These are phyloP conservation scores for Candida ficus DNA, from an alignment of 805 yeast genomes.

Conservation along the genomic window DNA sequence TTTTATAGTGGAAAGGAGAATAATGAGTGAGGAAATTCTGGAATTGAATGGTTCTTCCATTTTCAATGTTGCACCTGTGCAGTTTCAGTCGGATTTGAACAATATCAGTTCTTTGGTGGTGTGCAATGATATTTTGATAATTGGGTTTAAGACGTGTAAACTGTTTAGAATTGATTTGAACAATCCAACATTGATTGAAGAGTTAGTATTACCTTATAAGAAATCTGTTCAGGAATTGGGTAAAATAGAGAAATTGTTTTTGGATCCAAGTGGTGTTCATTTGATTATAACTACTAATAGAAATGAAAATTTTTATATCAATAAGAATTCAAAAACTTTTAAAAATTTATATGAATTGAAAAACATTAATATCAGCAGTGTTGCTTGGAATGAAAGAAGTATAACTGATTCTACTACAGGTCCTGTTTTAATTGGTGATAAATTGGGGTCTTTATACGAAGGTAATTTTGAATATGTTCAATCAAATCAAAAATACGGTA, in stretches of 20 bases:
- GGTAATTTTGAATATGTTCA: conserved; percentile 32
- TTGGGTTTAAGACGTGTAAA: conserved; percentile 47
- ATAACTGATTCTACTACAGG: conserved; percentile 36
- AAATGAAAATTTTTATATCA: conserved; percentile 44
- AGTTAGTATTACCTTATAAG: conserved; percentile 30
- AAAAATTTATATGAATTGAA: conserved; percentile 42
- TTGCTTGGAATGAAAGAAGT: conserved; percentile 36
- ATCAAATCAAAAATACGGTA: conserved; percentile 37
- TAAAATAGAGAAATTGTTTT: conserved; percentile 33
- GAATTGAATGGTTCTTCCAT: conserved; percentile 7
- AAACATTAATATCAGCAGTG: conserved; percentile 36
- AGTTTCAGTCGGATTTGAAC: conserved; percentile 43
- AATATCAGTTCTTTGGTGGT: conserved; percentile 49
- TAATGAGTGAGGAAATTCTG: conserved; percentile 1
- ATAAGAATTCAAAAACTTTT: conserved; percentile 35
- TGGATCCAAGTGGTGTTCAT: conserved; percentile 50
- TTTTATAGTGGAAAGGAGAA: too few relatives aligned
- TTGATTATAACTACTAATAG: conserved; percentile 42
- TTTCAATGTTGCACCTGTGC: conserved; percentile 37
- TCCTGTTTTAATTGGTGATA: conserved; percentile 43
- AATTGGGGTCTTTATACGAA: conserved; percentile 45
- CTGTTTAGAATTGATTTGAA: conserved; percentile 64
- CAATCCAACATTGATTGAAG: conserved; percentile 54
- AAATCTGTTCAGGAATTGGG: conserved; percentile 23
- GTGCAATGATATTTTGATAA: conserved; percentile 46